Evolutionary conservation across 805 yeast species (phyloP), one percentile per base, ranked within the genome.

Genomic region (Grigorovia yakushimaensis): DNA sequence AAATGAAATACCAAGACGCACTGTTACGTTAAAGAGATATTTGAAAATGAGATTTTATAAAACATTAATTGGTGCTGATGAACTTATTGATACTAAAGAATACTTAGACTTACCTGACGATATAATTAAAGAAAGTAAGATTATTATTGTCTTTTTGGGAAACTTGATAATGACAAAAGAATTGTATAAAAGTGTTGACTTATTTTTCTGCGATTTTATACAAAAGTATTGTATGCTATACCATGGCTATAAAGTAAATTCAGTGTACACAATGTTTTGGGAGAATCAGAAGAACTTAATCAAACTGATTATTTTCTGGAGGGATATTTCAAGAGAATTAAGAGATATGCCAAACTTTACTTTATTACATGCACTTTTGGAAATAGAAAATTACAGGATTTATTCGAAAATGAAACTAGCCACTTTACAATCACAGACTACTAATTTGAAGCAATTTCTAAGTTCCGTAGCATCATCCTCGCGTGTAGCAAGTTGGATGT

Each of bases 321-420:
- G 65, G 44, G 61, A 61, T 44, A 53, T 58, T 33, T 54, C 64
- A 1, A 50, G 56, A 41, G 59, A 56, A 15, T 56, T 58, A 48
- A 57, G 66, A 51, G 51, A 54, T 13, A 54, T 58, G 18, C 47
- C 51, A 3, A 49, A 52, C 18, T 61, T 53, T 42, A 58, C 65
- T 1, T 51, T 61, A 36, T 41, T 59, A 38, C 66, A 61, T 46
- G 62, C 65, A 5, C 60, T 57, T 17, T 57, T 59, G 43, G 66
- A 61, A 45, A 50, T 61, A 54, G 66, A 61, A 42, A 57, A 58
- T 44, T 61, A 58, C 47, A 50, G 65, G 41, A 51, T 60, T 7
- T 57, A 59, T 44, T 51, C 55, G 24, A 56, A 51, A 35, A 49
- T 57, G 37, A 56, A 60, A 6, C 58, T 59, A 13, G 54, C 62